phyloP scores from a whole-genome alignment of 768 basidiomycete genomes.

The Cystobasidium ongulense region DNA sequence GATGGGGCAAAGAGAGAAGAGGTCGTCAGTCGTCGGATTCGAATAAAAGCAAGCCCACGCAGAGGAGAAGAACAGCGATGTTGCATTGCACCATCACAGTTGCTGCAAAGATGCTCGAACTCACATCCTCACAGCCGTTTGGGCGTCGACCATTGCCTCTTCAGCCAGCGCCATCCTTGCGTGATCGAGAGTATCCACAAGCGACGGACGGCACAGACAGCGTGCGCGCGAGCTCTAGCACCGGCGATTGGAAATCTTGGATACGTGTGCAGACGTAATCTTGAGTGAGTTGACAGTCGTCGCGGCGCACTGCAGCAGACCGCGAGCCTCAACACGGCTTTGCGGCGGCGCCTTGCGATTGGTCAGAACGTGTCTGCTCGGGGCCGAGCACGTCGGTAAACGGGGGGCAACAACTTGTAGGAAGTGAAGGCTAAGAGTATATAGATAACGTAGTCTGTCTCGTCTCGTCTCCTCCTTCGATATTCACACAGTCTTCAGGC shows the following conservation, averaged over 20 bases:
- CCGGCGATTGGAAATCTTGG: too few relatives aligned
- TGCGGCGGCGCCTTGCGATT: not conserved
- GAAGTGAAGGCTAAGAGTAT: not conserved
- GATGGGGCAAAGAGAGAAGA: not conserved
- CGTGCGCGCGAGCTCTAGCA: too few relatives aligned
- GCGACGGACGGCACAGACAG: too few relatives aligned
- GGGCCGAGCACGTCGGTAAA: not conserved
- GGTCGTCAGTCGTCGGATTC: not conserved
- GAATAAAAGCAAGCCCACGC: not conserved
- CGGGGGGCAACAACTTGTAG: not conserved
- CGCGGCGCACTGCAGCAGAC: too few relatives aligned
- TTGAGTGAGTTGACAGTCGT: too few relatives aligned
- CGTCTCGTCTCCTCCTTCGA: not conserved
- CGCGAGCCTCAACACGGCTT: not conserved
- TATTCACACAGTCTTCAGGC: not conserved
- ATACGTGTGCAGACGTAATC: too few relatives aligned
- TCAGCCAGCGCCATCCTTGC: not conserved
- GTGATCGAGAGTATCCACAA: not conserved
- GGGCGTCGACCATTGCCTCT: not conserved
- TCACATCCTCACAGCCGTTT: constrained; percentile 1
- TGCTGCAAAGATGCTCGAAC: not conserved
- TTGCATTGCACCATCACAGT: not conserved
- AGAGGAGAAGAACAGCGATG: not conserved
- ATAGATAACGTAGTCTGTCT: not conserved
- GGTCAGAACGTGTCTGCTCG: not conserved